Evolutionary conservation across 768 basidiomycete genomes (phyloP), one percentile per base, ranked within the genome.

Genomic region (Terana coerulea): DNA sequence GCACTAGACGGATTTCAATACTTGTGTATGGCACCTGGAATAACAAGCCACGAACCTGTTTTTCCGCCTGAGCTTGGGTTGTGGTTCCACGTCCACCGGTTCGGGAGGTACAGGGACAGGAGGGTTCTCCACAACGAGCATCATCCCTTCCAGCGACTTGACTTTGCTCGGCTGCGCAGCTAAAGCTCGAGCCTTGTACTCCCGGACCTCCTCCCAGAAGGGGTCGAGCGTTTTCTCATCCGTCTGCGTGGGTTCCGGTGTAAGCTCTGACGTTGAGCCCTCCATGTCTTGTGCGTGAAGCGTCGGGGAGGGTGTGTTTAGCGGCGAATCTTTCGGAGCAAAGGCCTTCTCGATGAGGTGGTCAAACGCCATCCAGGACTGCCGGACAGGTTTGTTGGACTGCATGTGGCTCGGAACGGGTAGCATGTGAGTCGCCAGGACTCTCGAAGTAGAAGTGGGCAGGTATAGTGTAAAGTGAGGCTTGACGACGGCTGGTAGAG

Each of bases 131-230:
- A 21, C 45, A 5, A 45, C 26, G 2, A 5, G 25, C 1, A 45
- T 6, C 51, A 53, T 42, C 70, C 74, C 56, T 62, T 83, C 84
- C 19, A 88, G 73, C 19, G 85, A 88, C 64, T 81, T 79, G 39
- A 88, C 82, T 65, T 88, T 88, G 26, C 81, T 76, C 46, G 79
- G 80, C 59, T 82, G 76, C 58, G 80, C 80, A 36, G 82, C 83
- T 75, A 88, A 83, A 58, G 77, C 76, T 56, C 72, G 75, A 44
- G 80, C 80, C 66, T 88, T 88, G 67, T 78, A 73, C 64, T 78
- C 75, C 39, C 84, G 77, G 47, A 88, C 75, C 49, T 77, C 74
- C 51, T 70, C 76, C 86, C 86, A 88, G n/a, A 88, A 66, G 19
- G 78, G 69, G 59, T 85, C 77, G 55, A 88, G 68, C 12, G 68